Evolutionary conservation across 805 yeast genomes (phyloP), one percentile per base, ranked within the genome.

Genomic region (Saccharomycopsis vini): DNA sequence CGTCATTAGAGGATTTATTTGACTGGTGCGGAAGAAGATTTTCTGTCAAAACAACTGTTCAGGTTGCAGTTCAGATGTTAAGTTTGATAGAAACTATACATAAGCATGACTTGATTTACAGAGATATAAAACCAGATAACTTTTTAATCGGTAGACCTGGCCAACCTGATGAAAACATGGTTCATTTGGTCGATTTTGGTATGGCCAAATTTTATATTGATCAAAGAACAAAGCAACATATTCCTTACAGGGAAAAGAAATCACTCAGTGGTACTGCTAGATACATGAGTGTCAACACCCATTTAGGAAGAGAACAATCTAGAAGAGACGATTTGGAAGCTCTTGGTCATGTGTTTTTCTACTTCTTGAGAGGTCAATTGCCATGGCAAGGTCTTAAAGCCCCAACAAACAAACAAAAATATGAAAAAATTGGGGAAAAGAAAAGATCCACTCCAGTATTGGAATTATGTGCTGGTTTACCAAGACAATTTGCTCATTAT

Each of bases 311-410:
- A 56, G 98, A 92, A 63, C 98, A 92, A 68, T 79, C 86, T 56
- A 80, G 98, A 61, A 75, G 98, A 56, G 98, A 92, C 59, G 98
- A 92, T 64, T 73, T 92, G 58, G 98, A 92, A 67, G 86, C 95
- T 44, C 71, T 92, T 58, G 98, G 97, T 28, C 97, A 92, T 62
- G 98, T 92, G 6, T 87, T 92, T 58, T 84, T 92, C 69, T 92
- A 92, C 65, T 92, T 92, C 63, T 64, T 90, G 52, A 77, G 95
- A 55, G 98, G 98, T 37, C 85, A 86, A 47, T 70, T 92, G 57
- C 98, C 98, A 50, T 92, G 98, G 98, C 98, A 92, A 69, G 98
- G 98, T 21, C 72, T 92, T 54, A 90, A 92, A 63, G 98, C 98
- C 5, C 96, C 96, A 52, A 89, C 95, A 33, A 92, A 92, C 70